Evolutionary conservation across 352 stramenopile species (phyloP).

Genomic region (Albugo candida): DNA sequence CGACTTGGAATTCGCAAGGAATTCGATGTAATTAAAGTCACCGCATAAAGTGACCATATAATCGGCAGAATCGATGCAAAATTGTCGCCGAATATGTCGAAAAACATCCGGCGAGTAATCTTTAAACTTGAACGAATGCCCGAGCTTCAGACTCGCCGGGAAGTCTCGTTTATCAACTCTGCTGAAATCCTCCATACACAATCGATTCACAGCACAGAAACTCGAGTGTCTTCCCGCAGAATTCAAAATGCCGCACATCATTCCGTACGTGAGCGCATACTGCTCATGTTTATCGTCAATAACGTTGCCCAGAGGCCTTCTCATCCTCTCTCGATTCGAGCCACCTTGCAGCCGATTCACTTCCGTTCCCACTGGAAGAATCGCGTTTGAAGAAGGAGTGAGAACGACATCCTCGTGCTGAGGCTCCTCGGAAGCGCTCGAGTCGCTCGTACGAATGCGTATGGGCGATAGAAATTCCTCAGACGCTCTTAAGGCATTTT

Average conservation of each 20-base stretch:
- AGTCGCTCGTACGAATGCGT: too few relatives aligned
- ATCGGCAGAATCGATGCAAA: conserved; percentile 55
- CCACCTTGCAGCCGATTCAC: too few relatives aligned
- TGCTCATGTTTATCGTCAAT: conserved; percentile 85
- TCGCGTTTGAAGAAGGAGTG: too few relatives aligned
- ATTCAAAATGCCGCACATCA: conserved; percentile 96
- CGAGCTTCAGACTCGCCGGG: conserved; percentile 48
- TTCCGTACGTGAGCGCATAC: conserved; percentile 95
- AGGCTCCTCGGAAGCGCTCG: too few relatives aligned
- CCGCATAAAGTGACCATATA: conserved; percentile 86
- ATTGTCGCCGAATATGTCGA: conserved; percentile 53
- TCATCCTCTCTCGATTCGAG: too few relatives aligned
- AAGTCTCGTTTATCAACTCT: conserved; percentile 59
- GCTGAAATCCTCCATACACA: conserved; percentile 86
- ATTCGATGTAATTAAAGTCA: conserved; percentile 95
- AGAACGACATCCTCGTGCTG: too few relatives aligned
- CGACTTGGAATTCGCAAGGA: conserved; percentile 97
- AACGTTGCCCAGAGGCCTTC: conserved; percentile 38
- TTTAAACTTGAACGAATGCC: conserved; percentile 79
- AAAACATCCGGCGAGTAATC: conserved; percentile 85
- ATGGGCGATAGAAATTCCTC: too few relatives aligned
- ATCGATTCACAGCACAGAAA: conserved; percentile 34
- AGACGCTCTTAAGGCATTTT: too few relatives aligned
- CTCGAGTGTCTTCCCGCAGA: conserved; percentile 76
- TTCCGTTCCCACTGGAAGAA: too few relatives aligned